Conservation (phyloP, 2,329 filamentous ascomycete genomes). For the Colletotrichum sp. region DNA sequence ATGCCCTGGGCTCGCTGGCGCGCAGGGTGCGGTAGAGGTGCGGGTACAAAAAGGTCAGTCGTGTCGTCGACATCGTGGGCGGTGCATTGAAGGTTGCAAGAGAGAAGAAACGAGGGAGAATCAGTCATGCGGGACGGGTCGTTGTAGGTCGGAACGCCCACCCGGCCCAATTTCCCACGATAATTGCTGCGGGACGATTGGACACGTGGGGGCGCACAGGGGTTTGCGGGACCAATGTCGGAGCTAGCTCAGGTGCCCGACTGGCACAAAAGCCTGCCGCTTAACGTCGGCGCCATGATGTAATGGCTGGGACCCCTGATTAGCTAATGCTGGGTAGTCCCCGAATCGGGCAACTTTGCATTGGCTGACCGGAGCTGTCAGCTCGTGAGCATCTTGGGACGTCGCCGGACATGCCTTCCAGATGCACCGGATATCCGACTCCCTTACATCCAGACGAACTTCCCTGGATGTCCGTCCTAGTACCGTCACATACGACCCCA, state of each 20-base stretch:
- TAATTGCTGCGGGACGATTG: not conserved
- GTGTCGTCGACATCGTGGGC: slow-evolving; percentile 60
- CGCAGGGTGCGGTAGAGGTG: slow-evolving; percentile 60
- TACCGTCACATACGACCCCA: not conserved
- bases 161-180: slow-evolving; percentile 8
- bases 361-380: not conserved
- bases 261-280: not conserved
- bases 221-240: not conserved
- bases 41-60: slow-evolving; percentile 73
- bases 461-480: not conserved
- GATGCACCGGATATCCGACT: not conserved
- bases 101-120: not conserved
- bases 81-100: not conserved
- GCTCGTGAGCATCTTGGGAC: not conserved
- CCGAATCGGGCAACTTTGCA: not conserved
- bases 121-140: not conserved
- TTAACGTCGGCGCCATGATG: slow-evolving; percentile 10
- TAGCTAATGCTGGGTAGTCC: not conserved
- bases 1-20: not conserved
- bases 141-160: not conserved
- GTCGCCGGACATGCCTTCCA: not conserved
- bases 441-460: not conserved
- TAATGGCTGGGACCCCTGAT: not conserved
- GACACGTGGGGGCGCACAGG: slow-evolving; percentile 1
- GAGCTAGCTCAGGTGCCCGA: not conserved